phyloP scores from a whole-genome alignment of 805 yeast genomes.

The Maudiozyma turicensis region DNA sequence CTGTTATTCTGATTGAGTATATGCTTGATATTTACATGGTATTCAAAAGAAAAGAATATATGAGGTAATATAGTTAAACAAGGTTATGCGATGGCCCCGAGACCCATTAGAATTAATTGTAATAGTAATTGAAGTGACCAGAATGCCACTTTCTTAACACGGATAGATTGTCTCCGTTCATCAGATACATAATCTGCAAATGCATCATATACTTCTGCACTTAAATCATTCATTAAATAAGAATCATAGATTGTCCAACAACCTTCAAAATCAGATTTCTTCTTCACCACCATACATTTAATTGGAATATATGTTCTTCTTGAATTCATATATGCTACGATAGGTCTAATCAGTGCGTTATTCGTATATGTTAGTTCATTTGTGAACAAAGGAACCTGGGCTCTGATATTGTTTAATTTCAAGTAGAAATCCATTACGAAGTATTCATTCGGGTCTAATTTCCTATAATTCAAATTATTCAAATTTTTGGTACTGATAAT shows the following conservation, averaged over 20 bases:
- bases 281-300: conserved; percentile 70
- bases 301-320: conserved; percentile 84
- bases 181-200: conserved; percentile 83
- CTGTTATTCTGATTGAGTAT: too few relatives aligned
- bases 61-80: not conserved
- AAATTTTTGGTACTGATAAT: conserved; percentile 1
- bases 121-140: conserved; percentile 84
- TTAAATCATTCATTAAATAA: conserved; percentile 79
- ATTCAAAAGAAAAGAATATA: not conserved
- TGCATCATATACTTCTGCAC: conserved; percentile 82
- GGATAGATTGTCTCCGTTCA: conserved; percentile 61
- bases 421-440: conserved; percentile 74
- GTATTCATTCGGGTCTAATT: conserved; percentile 34
- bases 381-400: conserved; percentile 78
- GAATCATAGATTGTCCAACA: conserved; percentile 95
- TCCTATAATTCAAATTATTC: conserved; percentile 9
- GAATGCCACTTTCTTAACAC: conserved; percentile 79
- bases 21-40: not conserved
- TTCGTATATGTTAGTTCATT: conserved; percentile 86
- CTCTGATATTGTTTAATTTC: conserved; percentile 75
- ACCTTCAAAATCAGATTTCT: conserved; percentile 79
- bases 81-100: conserved; percentile 55
- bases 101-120: conserved; percentile 72
- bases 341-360: conserved; percentile 85
- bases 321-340: conserved; percentile 90